Base-by-base conservation (phyloP, 129 eudicot species). In the Deinandra increscens region DNA sequence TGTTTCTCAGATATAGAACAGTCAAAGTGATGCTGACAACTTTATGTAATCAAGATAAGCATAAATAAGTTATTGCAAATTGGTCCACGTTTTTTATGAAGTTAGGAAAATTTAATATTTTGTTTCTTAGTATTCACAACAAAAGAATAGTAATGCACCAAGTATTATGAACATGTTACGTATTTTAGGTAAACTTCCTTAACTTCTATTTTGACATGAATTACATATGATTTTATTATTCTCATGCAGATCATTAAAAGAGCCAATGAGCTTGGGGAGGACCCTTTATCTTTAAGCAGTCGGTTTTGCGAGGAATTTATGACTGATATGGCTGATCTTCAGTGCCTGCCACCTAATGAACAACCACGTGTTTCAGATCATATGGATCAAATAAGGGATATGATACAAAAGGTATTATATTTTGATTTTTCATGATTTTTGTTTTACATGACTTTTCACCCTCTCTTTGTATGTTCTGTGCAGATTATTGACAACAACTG, bases 361-460 rank as follows among this genome's bases (percentile, higher is more conserved):
- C 85, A 92, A 81, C 96, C 98, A 39, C 86, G 88, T n/a, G 96
- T 92, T 37, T 82, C 98, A 70, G 91, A 84, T 59, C 98, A 92
- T 68, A 89, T 92, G 84, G 87, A 86, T 50, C 83, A 92, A 53
- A 89, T 92, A 33, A 83, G 63, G 43, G 82, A 86, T 37, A 89
- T 92, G 98, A 92, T 89, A 69, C 68, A 71, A 41, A 70, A 88
- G 98, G 96, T 92, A 37, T 64, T 33, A 36, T 36, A n/a, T 67
- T 23, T 56, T 49, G 8, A 49, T 49, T 49, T 49, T 17, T 56
- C 38, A 11, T 56, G 17, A 11, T 11, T 23, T 58, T 63, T 73
- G 12, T 56, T n/a, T n/a, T n/a, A n/a, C 12, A 4, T 56, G 38
- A 10, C 15, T 54, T 41, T 69, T 55, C 6, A 23, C 38, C 6